Percentiles rank a stretch among this genome's conserved stretches.
phyloP scores from a whole-genome alignment of 345 rosid genomes.

The Linum tenue region DNA sequence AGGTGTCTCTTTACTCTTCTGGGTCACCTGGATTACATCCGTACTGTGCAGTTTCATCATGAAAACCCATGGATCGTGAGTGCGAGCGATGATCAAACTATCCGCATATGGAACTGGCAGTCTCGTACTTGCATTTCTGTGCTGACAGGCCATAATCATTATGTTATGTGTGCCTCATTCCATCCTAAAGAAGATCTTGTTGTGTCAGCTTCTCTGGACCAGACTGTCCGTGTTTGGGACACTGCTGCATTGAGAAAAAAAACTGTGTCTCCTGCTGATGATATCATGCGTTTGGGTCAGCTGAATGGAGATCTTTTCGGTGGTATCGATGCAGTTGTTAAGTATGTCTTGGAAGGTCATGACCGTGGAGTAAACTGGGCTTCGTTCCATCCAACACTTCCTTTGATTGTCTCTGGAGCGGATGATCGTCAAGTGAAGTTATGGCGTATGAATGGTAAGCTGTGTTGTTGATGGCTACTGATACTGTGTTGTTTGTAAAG shows the following conservation, averaged over 20 bases:
- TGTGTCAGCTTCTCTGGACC: conserved; percentile 96
- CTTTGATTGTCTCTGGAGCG: conserved; percentile 94
- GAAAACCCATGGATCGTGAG: conserved; percentile 98
- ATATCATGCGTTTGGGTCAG: conserved; percentile 73
- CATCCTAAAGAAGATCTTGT: conserved; percentile 92
- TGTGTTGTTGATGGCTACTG: neutral
- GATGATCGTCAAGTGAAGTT: conserved; percentile 97
- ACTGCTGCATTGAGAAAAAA: conserved; percentile 82
- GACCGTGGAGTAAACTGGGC: conserved; percentile 99
- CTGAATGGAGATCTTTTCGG: conserved; percentile 94
- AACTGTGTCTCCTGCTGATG: conserved; percentile 85
- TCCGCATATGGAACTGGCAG: conserved; percentile 8
- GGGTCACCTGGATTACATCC: conserved; percentile 94
- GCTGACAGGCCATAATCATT: conserved; percentile 5
- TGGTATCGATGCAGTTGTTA: conserved; percentile 86
- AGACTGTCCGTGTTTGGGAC: conserved; percentile 98
- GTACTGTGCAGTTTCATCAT: conserved; percentile 95
- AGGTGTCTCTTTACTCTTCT: conserved; percentile 90
- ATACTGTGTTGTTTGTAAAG: neutral
- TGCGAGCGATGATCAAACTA: conserved; percentile 35
- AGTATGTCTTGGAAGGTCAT: conserved; percentile 97
- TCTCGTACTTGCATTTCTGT: conserved; percentile 6
- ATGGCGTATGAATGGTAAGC: conserved; percentile 95
- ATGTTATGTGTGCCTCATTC: conserved; percentile 6
- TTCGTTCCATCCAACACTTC: conserved; percentile 88